A percentile compares a stretch with the other conserved stretches of the same genome.
phyloP scores from a whole-genome alignment of 108 stramenopile species.

The Skeletonema grethae region DNA sequence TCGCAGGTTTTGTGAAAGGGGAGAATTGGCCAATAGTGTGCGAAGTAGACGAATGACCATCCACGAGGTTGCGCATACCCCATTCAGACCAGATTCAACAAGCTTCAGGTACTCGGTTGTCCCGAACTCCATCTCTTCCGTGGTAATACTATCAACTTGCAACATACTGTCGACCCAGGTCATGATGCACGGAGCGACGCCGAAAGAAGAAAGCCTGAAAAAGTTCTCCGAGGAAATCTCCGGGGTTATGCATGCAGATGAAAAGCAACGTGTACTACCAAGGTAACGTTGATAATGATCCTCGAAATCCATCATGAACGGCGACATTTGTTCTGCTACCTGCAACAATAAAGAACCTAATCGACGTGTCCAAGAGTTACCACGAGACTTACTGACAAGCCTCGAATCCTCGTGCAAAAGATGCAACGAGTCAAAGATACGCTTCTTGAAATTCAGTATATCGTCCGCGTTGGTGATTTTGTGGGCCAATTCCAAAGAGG shows the following conservation, averaged over 20 bases:
- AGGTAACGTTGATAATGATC: slow-evolving; percentile 59
- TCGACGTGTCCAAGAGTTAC: slow-evolving; percentile 23
- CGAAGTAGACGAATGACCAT: slow-evolving; percentile 58
- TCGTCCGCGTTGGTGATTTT: not conserved
- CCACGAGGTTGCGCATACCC: slow-evolving; percentile 49
- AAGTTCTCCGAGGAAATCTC: not conserved
- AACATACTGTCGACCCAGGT: slow-evolving; percentile 44
- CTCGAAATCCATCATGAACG: slow-evolving; percentile 51
- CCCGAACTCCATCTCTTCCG: slow-evolving; percentile 18
- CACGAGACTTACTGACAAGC: slow-evolving; percentile 43
- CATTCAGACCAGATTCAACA: slow-evolving; percentile 40
- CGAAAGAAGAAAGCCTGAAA: slow-evolving; percentile 26
- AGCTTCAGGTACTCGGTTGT: slow-evolving; percentile 25
- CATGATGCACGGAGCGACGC: slow-evolving; percentile 41
- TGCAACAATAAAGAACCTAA: slow-evolving; percentile 42
- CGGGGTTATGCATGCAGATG: slow-evolving; percentile 15
- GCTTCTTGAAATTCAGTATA: slow-evolving; percentile 17
- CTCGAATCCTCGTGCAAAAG: slow-evolving; percentile 77
- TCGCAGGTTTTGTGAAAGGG: slow-evolving; percentile 2
- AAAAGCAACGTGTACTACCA: slow-evolving; percentile 25
- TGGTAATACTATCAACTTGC: slow-evolving; percentile 11
- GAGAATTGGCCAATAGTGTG: slow-evolving; percentile 28
- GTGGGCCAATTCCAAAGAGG: slow-evolving; percentile 15
- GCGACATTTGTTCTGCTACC: slow-evolving; percentile 24
- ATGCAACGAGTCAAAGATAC: slow-evolving; percentile 73